Percentiles rank a stretch among this genome's conserved stretches.
phyloP scores from a whole-genome alignment of 164 flowering plant genomes.

The Brasenia schreberi region DNA sequence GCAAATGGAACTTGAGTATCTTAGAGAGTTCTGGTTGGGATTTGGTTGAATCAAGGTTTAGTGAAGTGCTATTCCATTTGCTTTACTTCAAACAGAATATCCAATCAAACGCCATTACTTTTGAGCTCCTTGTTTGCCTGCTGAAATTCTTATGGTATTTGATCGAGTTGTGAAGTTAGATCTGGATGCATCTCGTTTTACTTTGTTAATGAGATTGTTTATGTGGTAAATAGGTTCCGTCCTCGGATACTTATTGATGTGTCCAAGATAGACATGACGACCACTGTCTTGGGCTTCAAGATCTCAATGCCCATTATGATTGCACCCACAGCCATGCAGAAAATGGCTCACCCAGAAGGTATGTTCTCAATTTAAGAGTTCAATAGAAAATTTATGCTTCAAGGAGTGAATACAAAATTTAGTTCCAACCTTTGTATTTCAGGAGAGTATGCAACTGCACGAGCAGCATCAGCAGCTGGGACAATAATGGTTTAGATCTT shows the following conservation, averaged over 20 bases:
- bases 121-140: neutral
- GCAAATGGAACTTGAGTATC: too few relatives aligned
- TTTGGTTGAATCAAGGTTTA: too few relatives aligned
- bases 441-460: constrained; percentile 92
- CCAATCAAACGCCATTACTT: neutral
- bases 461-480: constrained; percentile 84
- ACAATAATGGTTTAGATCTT: constrained; percentile 67
- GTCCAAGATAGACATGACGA: constrained; percentile 58
- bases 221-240: constrained; percentile 39
- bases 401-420: neutral
- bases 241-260: constrained; percentile 86
- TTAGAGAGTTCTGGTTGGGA: too few relatives aligned
- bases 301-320: constrained; percentile 95
- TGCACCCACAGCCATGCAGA: constrained; percentile 88
- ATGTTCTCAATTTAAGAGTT: neutral
- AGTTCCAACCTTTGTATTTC: constrained; percentile 4
- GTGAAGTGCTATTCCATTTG: too few relatives aligned
- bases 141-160: too few relatives aligned
- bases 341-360: constrained; percentile 96
- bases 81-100: neutral
- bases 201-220: neutral
- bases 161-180: too few relatives aligned
- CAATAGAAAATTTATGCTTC: neutral
- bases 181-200: neutral
- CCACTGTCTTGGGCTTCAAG: constrained; percentile 69